These are phyloP conservation scores for Cercospora citrullina DNA, from an alignment of 2,329 filamentous ascomycete genomes.

Conservation along the genomic window DNA sequence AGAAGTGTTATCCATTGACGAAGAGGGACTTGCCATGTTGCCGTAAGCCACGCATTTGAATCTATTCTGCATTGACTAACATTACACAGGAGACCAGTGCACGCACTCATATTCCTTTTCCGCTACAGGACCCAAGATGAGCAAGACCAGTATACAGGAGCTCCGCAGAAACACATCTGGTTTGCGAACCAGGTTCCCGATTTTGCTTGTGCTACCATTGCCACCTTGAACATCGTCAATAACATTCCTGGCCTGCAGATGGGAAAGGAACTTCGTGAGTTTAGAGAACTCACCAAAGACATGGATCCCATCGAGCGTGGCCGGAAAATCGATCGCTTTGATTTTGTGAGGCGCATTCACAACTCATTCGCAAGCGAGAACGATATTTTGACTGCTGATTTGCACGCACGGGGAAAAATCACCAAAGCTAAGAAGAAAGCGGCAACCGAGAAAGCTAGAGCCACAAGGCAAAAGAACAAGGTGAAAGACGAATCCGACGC, in stretches of 20 bases:
- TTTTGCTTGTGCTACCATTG: slow-evolving; percentile 90
- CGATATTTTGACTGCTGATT: slow-evolving; percentile 72
- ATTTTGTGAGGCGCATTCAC: slow-evolving; percentile 76
- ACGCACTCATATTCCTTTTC: slow-evolving; percentile 88
- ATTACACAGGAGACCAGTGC: slow-evolving; percentile 63
- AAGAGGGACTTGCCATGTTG: slow-evolving; percentile 61
- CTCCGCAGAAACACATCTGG: slow-evolving; percentile 68
- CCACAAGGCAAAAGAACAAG: slow-evolving; percentile 34
- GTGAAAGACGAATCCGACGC: slow-evolving; percentile 21
- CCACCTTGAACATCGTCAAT: slow-evolving; percentile 90
- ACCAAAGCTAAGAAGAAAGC: slow-evolving; percentile 40
- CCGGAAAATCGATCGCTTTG: slow-evolving; percentile 69
- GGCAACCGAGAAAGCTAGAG: slow-evolving; percentile 32
- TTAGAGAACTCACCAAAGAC: slow-evolving; percentile 69
- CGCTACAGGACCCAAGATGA: slow-evolving; percentile 58
- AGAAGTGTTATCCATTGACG: slow-evolving; percentile 74
- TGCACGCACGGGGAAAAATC: slow-evolving; percentile 60
- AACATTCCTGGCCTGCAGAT: slow-evolving; percentile 69
- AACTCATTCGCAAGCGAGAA: slow-evolving; percentile 84
- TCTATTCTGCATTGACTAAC: slow-evolving; percentile 30
- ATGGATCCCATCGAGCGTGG: slow-evolving; percentile 74
- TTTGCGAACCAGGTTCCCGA: slow-evolving; percentile 89
- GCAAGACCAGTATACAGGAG: slow-evolving; percentile 49
- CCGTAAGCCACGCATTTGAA: slow-evolving; percentile 40
- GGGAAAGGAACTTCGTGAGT: slow-evolving; percentile 67